These are phyloP conservation scores for Agastache rugosa DNA, from an alignment of 257 asterid genomes.

Conservation along the genomic window DNA sequence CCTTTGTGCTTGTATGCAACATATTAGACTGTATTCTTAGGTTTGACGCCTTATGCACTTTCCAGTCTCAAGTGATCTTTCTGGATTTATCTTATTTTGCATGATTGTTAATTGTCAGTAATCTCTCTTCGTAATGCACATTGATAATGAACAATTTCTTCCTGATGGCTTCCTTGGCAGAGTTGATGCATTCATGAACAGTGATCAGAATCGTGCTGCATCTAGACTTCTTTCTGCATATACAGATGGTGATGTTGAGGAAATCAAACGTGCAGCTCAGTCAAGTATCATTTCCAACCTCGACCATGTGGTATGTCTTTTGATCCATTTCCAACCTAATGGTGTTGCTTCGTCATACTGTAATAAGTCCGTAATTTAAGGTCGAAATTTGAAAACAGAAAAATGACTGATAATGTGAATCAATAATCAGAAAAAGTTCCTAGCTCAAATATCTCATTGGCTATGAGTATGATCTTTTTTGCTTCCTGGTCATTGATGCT, in stretches of 20 bases:
- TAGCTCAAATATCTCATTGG: not conserved
- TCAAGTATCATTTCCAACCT: conserved; percentile 82
- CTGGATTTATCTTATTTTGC: not conserved
- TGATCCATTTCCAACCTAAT: conserved; percentile 15
- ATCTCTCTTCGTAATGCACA: conserved; percentile 16
- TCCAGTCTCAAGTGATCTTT: conserved; percentile 2
- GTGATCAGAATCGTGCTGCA: conserved; percentile 95
- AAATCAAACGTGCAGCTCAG: conserved; percentile 85
- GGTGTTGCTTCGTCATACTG: not conserved
- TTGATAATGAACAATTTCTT: conserved; percentile 10
- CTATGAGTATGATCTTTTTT: not conserved
- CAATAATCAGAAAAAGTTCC: not conserved
- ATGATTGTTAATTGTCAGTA: conserved; percentile 7
- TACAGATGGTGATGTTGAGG: conserved; percentile 86
- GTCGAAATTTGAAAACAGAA: not conserved
- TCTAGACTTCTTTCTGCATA: conserved; percentile 82
- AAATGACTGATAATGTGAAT: not conserved
- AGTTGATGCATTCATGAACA: conserved; percentile 79
- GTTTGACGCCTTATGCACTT: not conserved
- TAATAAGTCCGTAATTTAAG: not conserved
- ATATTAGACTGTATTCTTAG: not conserved
- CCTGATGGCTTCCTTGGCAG: conserved; percentile 52
- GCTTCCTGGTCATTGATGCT: not conserved
- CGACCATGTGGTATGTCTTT: conserved; percentile 69
- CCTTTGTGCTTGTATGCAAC: conserved; percentile 21